phyloP scores from a whole-genome alignment of 2,329 filamentous ascomycete genomes.

The Fusarium metavorans region DNA sequence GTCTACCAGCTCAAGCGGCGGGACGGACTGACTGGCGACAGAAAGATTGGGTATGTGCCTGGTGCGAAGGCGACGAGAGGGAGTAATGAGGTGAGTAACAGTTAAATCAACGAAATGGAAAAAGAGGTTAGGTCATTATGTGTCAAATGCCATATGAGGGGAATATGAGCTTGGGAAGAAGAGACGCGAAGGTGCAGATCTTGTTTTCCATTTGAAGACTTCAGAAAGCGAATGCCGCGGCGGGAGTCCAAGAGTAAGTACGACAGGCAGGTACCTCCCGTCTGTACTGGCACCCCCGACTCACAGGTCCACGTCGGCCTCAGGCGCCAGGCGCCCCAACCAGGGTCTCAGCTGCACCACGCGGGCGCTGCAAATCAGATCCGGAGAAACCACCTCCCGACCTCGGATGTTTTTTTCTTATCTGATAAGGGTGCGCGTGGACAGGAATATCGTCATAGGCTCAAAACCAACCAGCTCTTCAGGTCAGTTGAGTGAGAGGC shows the following conservation, averaged over 20 bases:
- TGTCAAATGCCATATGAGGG: conserved; percentile 28
- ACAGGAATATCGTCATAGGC: conserved; percentile 41
- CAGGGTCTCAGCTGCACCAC: conserved; percentile 20
- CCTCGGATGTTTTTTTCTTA: conserved; percentile 38
- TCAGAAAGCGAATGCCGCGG: conserved; percentile 42
- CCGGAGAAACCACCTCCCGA: conserved; percentile 42
- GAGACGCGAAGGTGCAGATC: conserved; percentile 38
- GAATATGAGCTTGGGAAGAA: conserved; percentile 36
- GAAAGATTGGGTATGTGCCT: conserved; percentile 19
- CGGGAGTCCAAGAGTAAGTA: conserved; percentile 6
- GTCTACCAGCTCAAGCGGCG: conserved; percentile 39
- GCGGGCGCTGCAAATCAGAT: conserved; percentile 17
- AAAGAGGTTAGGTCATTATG: conserved; percentile 44
- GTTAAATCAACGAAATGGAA: conserved; percentile 35
- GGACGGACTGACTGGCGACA: conserved; percentile 40
- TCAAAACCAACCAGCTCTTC: background rate
- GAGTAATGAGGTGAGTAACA: conserved; percentile 31
- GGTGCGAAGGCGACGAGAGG: conserved; percentile 22
- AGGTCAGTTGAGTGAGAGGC: background rate
- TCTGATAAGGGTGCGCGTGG: conserved; percentile 35
- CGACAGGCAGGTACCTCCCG: conserved; percentile 8
- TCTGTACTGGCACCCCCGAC: conserved; percentile 6
- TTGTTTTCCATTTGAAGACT: conserved; percentile 36
- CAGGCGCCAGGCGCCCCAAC: conserved; percentile 30
- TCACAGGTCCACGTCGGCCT: conserved; percentile 21